phyloP scores from a whole-genome alignment of 305 asterid genomes.

The Ajuga reptans region DNA sequence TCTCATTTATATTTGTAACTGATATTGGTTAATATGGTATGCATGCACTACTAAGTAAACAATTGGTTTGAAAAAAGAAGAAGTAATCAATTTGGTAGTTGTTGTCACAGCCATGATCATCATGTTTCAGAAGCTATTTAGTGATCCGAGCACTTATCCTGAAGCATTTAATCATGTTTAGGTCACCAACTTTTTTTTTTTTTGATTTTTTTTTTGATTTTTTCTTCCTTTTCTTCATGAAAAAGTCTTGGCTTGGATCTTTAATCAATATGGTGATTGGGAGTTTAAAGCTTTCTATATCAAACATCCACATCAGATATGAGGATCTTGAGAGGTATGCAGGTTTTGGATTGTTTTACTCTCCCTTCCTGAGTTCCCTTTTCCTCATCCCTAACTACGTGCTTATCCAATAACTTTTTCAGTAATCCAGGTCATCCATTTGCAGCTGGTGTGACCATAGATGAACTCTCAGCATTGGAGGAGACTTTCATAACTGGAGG shows the following conservation, averaged over 20 bases:
- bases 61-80: too few species aligned
- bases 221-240: slow-evolving; percentile 39
- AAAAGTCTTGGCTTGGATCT: slow-evolving; percentile 93
- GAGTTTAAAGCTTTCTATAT: slow-evolving; percentile 88
- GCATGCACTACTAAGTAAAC: neutral
- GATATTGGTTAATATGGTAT: neutral
- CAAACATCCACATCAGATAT: slow-evolving; percentile 91
- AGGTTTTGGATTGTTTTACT: slow-evolving; percentile 14
- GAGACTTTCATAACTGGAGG: slow-evolving; percentile 87
- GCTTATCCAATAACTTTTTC: slow-evolving; percentile 29
- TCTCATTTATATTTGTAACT: slow-evolving; percentile 11
- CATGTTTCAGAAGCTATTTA: slow-evolving; percentile 10
- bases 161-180: slow-evolving; percentile 22
- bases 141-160: neutral
- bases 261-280: slow-evolving; percentile 89
- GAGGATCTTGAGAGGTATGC: slow-evolving; percentile 91
- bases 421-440: slow-evolving; percentile 93
- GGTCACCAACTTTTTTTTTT: too few species aligned
- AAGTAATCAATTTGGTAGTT: neutral
- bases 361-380: neutral
- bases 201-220: slow-evolving; percentile 8
- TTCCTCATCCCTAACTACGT: slow-evolving; percentile 3
- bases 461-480: slow-evolving; percentile 81
- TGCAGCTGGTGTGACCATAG: slow-evolving; percentile 80
- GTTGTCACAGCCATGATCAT: slow-evolving; percentile 6